Conservation (phyloP, 257 asterid genomes). For the Ballota nigra region DNA sequence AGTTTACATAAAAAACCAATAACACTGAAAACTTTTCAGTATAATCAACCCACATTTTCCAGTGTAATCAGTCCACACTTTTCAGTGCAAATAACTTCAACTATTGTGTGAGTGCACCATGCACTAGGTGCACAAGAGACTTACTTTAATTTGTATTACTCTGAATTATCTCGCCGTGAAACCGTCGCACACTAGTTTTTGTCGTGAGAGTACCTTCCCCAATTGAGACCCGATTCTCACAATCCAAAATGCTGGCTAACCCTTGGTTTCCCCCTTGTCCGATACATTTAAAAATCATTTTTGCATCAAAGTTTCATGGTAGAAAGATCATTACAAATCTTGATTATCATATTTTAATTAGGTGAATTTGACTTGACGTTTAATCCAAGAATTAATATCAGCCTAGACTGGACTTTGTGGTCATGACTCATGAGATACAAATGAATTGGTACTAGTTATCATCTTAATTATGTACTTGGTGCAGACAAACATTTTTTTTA, state of each 20-base stretch:
- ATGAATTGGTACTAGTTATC: background rate
- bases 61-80: no score
- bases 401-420: background rate
- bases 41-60: no score
- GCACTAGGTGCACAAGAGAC: no score
- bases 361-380: slow-evolving; percentile 3
- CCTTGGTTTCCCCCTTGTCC: background rate
- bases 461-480: background rate
- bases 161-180: no score
- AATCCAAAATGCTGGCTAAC: background rate
- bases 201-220: no score
- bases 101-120: no score
- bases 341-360: background rate
- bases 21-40: no score
- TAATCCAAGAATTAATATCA: background rate
- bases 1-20: no score
- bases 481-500: background rate
- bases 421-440: background rate
- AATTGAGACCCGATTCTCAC: no score
- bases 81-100: no score
- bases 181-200: no score
- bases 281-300: background rate
- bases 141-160: no score
- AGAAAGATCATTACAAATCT: background rate
- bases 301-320: background rate